Evolutionary conservation across 2,329 filamentous ascomycete species (phyloP), one percentile per base, ranked within the genome.

Genomic region (Pyrenochaeta sp.): DNA sequence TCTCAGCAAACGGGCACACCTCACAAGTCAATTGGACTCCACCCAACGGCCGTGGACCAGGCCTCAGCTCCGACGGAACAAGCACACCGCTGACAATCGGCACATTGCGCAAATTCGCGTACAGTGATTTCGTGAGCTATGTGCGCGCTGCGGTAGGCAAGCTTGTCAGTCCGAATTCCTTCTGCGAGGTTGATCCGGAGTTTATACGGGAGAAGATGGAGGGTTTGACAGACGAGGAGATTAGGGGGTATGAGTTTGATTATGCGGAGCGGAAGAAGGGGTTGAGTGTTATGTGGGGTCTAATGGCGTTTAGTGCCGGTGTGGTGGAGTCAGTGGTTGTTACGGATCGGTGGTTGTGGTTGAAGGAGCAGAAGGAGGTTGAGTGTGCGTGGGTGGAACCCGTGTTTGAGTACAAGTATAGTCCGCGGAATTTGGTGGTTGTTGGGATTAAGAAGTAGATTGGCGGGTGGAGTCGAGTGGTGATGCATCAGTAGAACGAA

Each of bases 291-390:
- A 87, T 96, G 58, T 99, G 95, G 95, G 92, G 88, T 66, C 77
- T 99, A 69, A 99, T 99, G 94, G 93, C 95, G 0, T 97, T 97
- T 71, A 96, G 92, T 75, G 93, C 94, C 2, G 88, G 88, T 22
- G 90, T 97, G 3, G 89, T 96, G 2, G 95, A 99, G 81, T 92
- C 92, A 32, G 82, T 96, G 58, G 94, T 99, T 69, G 92, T 96
- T 50, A 87, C 90, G 45, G 95, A 99, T 81, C 85, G 95, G 45
- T 99, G 92, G 91, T 81, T 91, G 61, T 99, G 90, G 79, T 81
- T 99, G 66, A 85, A 83, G 56, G 94, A 99, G 79, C 91, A 96
- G 67, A 71, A 80, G 49, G 85, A 90, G 42, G 80, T 89, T 6
- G 88, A 85, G 64, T 85, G 90, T 64, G 90, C 89, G 58, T 99